Base-by-base conservation (phyloP, 2,329 filamentous ascomycete genomes). In the Trichoderma oligosporum region DNA sequence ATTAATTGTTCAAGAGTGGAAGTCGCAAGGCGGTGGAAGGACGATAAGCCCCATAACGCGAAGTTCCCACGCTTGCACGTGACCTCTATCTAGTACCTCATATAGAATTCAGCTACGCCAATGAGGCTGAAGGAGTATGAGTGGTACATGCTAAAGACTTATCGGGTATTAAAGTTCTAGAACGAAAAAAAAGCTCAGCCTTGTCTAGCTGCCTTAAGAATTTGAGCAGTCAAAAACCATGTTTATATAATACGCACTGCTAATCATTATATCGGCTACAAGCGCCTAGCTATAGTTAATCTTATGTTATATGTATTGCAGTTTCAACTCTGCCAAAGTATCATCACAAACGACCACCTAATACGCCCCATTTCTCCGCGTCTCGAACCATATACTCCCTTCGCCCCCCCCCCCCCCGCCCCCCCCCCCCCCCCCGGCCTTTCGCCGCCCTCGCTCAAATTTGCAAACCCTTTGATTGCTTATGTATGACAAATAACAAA, bases 41-140 rank as follows among this genome's bases (percentile, higher is more conserved):
- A 36, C 22, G 31, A 38, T 20, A 38, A 24, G 33, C n/a, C 18
- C 14, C 5, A 47, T n/a, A 41, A 49, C 56, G 56, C 56, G 56
- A 58, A 47, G 59, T 45, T 51, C n/a, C 53, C 59, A 60, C 61
- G 49, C 5, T 4, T 18, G 38, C 61, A 62, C 61, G 59, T 62
- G 61, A 61, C 46, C n/a, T 8, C 2, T 27, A 16, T 25, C 7
- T 27, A 7, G 12, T 16, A 46, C 9, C n/a, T n/a, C n/a, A n/a
- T n/a, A n/a, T n/a, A n/a, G n/a, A n/a, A n/a, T n/a, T n/a, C n/a
- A n/a, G n/a, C n/a, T n/a, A n/a, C n/a, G n/a, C n/a, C n/a, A n/a
- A n/a, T n/a, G n/a, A n/a, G n/a, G n/a, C n/a, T n/a, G n/a, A n/a
- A n/a, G n/a, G n/a, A n/a, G n/a, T n/a, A n/a, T n/a, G n/a, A n/a